Conservation (phyloP, 495 filamentous ascomycete species). For the Penicillium ucsense region DNA sequence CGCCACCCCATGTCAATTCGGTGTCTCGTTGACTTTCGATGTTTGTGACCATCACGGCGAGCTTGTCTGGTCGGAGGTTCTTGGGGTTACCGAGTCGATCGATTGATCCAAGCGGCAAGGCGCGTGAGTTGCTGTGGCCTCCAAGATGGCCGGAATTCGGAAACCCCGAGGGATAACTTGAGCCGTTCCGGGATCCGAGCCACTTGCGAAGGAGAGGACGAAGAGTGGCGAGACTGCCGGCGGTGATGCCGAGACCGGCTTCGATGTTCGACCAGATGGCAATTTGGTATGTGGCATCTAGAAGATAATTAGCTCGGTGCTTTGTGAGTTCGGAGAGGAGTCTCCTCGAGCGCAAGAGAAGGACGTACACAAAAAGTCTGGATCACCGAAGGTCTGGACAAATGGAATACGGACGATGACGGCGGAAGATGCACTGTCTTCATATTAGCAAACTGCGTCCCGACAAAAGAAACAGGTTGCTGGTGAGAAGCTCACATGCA, state of each 20-base stretch:
- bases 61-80: constrained; percentile 28
- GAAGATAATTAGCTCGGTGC: background rate
- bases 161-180: constrained; percentile 16
- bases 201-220: constrained; percentile 35
- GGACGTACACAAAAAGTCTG: constrained; percentile 31
- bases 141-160: constrained; percentile 16
- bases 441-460: too few relatives aligned
- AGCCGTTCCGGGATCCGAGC: constrained; percentile 17
- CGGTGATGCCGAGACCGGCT: constrained; percentile 35
- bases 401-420: constrained; percentile 33
- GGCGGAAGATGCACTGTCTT: constrained; percentile 26
- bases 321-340: background rate
- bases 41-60: constrained; percentile 31
- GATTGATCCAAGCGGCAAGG: constrained; percentile 24
- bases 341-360: background rate
- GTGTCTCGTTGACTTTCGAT: constrained; percentile 23
- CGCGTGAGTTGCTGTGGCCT: constrained; percentile 8
- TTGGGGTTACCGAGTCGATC: constrained; percentile 9
- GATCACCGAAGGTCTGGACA: constrained; percentile 27
- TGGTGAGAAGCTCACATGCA: constrained; percentile 26
- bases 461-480: too few relatives aligned
- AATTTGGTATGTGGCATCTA: constrained; percentile 32
- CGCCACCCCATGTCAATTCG: constrained; percentile 11
- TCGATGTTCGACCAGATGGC: constrained; percentile 39
- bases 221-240: constrained; percentile 37